Evolutionary conservation across 495 filamentous ascomycete species (phyloP).

Genomic region (Patellaria atrata): DNA sequence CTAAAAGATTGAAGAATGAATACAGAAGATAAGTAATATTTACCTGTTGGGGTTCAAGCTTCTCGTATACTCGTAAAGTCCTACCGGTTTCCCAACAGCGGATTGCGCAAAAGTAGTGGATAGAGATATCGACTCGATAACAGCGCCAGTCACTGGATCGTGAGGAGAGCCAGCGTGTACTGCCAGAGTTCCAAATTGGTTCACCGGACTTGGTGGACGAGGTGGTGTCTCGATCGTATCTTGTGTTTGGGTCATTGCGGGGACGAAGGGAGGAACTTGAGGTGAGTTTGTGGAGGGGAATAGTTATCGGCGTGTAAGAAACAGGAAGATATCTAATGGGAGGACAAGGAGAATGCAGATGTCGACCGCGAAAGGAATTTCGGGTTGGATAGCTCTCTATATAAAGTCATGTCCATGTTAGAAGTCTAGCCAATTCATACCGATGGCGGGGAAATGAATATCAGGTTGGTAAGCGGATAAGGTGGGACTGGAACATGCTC

Average conservation of each 20-base stretch:
- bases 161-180: conserved; percentile 86
- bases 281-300: too few relatives aligned
- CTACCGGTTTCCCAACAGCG: conserved; percentile 70
- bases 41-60: conserved; percentile 84
- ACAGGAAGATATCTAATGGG: too few relatives aligned
- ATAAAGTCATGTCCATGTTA: too few relatives aligned
- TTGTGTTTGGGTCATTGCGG: conserved; percentile 28
- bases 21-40: conserved; percentile 6
- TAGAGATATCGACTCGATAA: conserved; percentile 92
- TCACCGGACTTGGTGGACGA: conserved; percentile 42
- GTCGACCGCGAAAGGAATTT: too few relatives aligned
- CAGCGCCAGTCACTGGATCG: conserved; percentile 82
- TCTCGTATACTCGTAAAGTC: conserved; percentile 77
- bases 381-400: too few relatives aligned
- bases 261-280: too few relatives aligned
- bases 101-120: conserved; percentile 89
- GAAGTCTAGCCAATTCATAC: too few relatives aligned
- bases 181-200: conserved; percentile 78
- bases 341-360: too few relatives aligned
- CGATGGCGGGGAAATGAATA: too few relatives aligned
- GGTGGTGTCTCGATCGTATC: conserved; percentile 43
- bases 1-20: conserved; percentile 3
- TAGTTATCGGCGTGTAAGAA: too few relatives aligned
- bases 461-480: too few relatives aligned
- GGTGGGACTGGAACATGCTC: too few relatives aligned